Conservation (phyloP, 1,284 basidiomycete species). For the Cutaneotrichosporon sp. region DNA sequence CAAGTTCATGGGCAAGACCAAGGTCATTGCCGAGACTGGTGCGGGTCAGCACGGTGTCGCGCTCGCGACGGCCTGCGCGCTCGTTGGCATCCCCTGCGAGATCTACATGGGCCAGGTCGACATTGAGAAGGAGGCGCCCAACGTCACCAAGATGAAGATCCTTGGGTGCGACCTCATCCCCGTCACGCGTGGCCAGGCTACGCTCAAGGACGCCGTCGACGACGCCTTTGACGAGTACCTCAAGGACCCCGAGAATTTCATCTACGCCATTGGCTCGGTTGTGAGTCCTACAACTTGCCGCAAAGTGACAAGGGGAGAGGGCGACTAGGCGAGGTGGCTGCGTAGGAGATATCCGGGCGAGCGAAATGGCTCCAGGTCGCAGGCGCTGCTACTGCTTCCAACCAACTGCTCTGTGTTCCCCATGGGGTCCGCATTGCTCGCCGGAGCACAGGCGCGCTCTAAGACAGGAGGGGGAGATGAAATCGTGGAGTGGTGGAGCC, state of each 20-base stretch:
- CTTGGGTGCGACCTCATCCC: constrained; percentile 92
- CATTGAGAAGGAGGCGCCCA: constrained; percentile 73
- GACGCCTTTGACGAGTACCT: constrained; percentile 65
- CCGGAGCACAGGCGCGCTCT: no score
- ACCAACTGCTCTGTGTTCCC: background rate
- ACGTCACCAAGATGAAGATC: constrained; percentile 98
- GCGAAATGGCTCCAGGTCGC: background rate
- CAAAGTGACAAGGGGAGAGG: background rate
- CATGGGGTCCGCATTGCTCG: background rate
- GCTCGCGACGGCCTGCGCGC: constrained; percentile 95
- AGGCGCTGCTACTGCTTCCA: background rate
- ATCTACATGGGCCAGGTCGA: constrained; percentile 90
- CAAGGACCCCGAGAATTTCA: constrained; percentile 91
- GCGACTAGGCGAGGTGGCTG: constrained; percentile 42
- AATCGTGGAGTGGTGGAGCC: no score
- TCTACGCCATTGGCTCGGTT: constrained; percentile 87
- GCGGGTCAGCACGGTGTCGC: constrained; percentile 99
- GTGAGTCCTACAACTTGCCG: constrained; percentile 5
- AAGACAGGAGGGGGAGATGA: no score
- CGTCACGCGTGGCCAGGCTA: constrained; percentile 90
- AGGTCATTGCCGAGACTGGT: constrained; percentile 92
- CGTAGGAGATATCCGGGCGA: background rate
- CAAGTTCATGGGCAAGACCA: constrained; percentile 82
- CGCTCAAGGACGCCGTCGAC: constrained; percentile 89
- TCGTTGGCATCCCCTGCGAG: constrained; percentile 91